Percentiles rank a stretch among this genome's conserved stretches.
Conservation (phyloP, 306 rosid species). For the Urtica urens region DNA sequence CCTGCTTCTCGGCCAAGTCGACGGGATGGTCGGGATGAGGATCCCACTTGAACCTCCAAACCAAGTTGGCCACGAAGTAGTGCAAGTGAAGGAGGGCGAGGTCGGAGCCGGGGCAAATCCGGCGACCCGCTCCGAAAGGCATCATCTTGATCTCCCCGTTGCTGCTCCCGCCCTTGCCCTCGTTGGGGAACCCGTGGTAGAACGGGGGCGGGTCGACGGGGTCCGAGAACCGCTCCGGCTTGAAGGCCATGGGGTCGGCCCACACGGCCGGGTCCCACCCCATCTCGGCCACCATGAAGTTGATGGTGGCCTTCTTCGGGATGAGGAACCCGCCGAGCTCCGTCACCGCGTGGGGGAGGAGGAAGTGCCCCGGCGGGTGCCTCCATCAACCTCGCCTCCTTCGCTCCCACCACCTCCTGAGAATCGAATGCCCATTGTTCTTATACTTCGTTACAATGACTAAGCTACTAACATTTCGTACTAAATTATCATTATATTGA, state of each 20-base stretch:
- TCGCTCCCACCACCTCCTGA: background rate
- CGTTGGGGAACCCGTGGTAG: background rate
- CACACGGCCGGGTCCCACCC: slow-evolving; percentile 25
- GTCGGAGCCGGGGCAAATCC: slow-evolving; percentile 14
- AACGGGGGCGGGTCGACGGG: background rate
- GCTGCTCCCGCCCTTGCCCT: slow-evolving; percentile 11
- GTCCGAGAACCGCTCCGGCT: slow-evolving; percentile 23
- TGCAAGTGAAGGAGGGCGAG: slow-evolving; percentile 22
- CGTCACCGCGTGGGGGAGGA: slow-evolving; percentile 15
- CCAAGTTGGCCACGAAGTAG: slow-evolving; percentile 28
- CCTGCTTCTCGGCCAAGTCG: slow-evolving; percentile 19
- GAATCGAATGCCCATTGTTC: no score
- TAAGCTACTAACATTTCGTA: no score
- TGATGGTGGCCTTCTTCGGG: slow-evolving; percentile 14
- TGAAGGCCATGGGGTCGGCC: slow-evolving; percentile 23
- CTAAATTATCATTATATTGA: no score
- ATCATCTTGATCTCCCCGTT: slow-evolving; percentile 21
- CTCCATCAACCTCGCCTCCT: slow-evolving; percentile 14
- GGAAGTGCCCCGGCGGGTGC: slow-evolving; percentile 23
- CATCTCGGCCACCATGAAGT: slow-evolving; percentile 25
- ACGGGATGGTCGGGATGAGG: background rate
- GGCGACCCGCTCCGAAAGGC: slow-evolving; percentile 28
- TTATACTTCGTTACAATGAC: no score
- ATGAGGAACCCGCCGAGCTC: slow-evolving; percentile 13
- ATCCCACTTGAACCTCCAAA: slow-evolving; percentile 21